Evolutionary conservation across 139 green algal species (phyloP), one percentile per base, ranked within the genome.

Genomic region (Dunaliella primolecta): DNA sequence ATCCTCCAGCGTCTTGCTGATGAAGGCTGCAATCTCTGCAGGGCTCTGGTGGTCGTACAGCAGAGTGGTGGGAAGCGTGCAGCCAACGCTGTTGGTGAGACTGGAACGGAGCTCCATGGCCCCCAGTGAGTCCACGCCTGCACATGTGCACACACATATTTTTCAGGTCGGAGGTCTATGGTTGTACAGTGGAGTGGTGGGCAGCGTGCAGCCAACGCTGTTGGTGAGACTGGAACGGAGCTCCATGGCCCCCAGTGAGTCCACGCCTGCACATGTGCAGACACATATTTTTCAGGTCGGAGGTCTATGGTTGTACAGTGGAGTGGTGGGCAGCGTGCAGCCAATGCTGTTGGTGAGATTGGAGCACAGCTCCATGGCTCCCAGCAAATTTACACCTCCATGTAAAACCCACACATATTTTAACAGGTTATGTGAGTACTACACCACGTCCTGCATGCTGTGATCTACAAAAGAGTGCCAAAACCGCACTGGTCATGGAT

Each of bases 271-370:
- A 80, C 31, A 27, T 75, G 23, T n/a, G n/a, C n/a, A n/a, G n/a
- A n/a, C n/a, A n/a, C n/a, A n/a, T n/a, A 80, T 35, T 30, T 35
- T 27, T 35, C 25, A 80, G 31, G 25, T 32, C n/a, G 57, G 24
- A 74, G 57, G n/a, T n/a, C n/a, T n/a, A n/a, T 95, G 88, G 90
- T 98, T 95, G 81, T 98, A 98, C 86, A 98, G 87, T 82, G 97
- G 88, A 0, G 94, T 98, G 30, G 93, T 88, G 3, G 95, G 95
- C 78, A 98, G 89, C 34, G 90, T 46, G 70, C 93, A 1, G 74
- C 86, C 84, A 24, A 93, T 37, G 31, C 76, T 57, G 3, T 89
- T 86, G 20, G 79, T 80, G 72, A 96, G 87, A 0, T 36, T 86
- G 21, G 75, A 76, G 0, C 91, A 82, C 78, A 95, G 86, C 85